Percentiles rank a stretch among this genome's conserved stretches.
These are phyloP conservation scores for Cornus controversa DNA, from an alignment of 148 eudicot species.

Conservation along the genomic window DNA sequence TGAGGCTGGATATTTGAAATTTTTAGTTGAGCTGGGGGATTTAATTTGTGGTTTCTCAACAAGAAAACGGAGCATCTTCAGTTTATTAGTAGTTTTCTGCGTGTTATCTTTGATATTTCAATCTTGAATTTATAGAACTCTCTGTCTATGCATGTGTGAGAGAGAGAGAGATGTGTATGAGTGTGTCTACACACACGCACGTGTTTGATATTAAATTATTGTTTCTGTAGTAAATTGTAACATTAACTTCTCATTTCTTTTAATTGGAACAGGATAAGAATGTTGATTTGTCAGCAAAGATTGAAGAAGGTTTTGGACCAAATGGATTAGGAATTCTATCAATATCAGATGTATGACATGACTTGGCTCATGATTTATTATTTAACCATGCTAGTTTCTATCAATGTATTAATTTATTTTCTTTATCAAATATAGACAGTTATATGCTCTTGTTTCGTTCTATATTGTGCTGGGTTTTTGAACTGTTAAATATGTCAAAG, in stretches of 20 bases:
- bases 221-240: too few species aligned
- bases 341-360: conserved; percentile 55
- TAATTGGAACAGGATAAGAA: conserved; percentile 38
- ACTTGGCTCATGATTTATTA: background rate
- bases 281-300: conserved; percentile 62
- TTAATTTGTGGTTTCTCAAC: background rate
- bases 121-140: too few species aligned
- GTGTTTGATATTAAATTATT: background rate
- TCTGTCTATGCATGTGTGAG: background rate
- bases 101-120: background rate
- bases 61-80: background rate
- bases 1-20: background rate
- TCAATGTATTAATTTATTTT: too few species aligned
- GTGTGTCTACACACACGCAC: too few species aligned
- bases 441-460: background rate
- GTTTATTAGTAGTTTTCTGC: background rate
- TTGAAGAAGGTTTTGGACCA: conserved; percentile 86
- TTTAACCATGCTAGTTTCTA: background rate
- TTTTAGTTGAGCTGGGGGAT: background rate
- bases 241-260: too few species aligned
- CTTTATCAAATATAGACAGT: background rate
- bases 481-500: too few species aligned
- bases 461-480: too few species aligned
- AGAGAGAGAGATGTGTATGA: background rate
- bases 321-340: conserved; percentile 86